A percentile compares a stretch with the other conserved stretches of the same genome.
phyloP scores from a whole-genome alignment of 2,329 filamentous ascomycete species.

The Stachybotrys chartarum region DNA sequence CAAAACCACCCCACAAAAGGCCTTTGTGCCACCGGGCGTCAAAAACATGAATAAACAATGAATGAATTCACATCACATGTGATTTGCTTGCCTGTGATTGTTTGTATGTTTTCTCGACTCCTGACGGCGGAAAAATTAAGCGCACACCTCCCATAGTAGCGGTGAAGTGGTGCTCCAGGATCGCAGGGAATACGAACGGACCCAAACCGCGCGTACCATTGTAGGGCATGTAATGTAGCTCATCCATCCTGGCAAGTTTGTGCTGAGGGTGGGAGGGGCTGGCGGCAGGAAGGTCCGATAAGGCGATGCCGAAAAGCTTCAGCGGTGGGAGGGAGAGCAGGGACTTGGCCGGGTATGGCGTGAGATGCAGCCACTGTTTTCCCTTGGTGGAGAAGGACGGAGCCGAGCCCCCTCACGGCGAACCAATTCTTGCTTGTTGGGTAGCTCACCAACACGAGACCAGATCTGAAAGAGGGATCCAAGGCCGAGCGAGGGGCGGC shows the following conservation, averaged over 20 bases:
- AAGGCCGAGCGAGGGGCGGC: neutral
- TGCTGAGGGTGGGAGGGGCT: neutral
- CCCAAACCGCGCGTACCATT: too few species aligned
- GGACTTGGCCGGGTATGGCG: neutral
- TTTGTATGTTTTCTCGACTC: too few species aligned
- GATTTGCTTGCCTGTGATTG: neutral
- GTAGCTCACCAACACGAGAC: neutral
- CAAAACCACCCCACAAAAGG: neutral
- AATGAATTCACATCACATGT: neutral
- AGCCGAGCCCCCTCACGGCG: neutral
- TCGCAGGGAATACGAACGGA: too few species aligned
- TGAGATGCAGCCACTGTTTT: neutral
- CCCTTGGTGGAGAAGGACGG: too few species aligned
- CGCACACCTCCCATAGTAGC: neutral
- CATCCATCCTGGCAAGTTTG: too few species aligned
- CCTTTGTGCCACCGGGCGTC: neutral
- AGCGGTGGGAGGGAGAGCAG: neutral
- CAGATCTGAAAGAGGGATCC: neutral
- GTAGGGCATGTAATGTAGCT: too few species aligned
- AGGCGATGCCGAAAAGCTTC: neutral
- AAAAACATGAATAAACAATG: slow-evolving; percentile 1
- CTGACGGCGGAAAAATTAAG: neutral
- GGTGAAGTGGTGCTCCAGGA: neutral
- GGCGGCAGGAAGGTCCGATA: neutral
- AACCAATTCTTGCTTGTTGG: neutral